phyloP scores from a whole-genome alignment of 129 eudicot species.

The Escallonia rubra region DNA sequence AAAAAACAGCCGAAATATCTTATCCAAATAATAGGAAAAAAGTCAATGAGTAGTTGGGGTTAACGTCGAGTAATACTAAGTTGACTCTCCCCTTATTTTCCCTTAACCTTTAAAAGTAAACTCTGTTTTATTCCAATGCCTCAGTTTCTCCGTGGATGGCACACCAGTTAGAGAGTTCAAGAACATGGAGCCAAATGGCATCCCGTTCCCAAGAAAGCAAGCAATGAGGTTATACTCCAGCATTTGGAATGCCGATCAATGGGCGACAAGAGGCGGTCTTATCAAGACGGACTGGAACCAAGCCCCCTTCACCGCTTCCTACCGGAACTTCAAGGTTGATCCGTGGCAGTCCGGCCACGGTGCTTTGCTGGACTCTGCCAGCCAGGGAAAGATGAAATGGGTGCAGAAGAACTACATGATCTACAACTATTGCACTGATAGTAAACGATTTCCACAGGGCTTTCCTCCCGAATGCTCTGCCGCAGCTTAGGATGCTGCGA shows the following conservation, averaged over 20 bases:
- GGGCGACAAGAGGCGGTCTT: slow-evolving; percentile 76
- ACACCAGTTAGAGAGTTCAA: slow-evolving; percentile 67
- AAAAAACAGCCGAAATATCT: too few species aligned
- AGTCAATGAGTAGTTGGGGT: too few species aligned
- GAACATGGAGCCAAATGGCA: slow-evolving; percentile 50
- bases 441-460: slow-evolving; percentile 49
- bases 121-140: neutral
- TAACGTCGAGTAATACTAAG: too few species aligned
- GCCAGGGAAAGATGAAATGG: slow-evolving; percentile 44
- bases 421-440: slow-evolving; percentile 57
- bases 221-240: slow-evolving; percentile 62
- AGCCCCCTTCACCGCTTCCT: slow-evolving; percentile 71
- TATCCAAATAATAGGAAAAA: too few species aligned
- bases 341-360: slow-evolving; percentile 36
- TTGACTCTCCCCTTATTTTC: neutral
- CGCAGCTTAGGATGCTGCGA: too few species aligned
- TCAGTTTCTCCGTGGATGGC: slow-evolving; percentile 64
- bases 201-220: slow-evolving; percentile 54
- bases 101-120: neutral
- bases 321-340: slow-evolving; percentile 44
- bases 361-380: slow-evolving; percentile 43
- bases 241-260: slow-evolving; percentile 75
- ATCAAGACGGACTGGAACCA: slow-evolving; percentile 61
- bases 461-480: slow-evolving; percentile 26
- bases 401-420: slow-evolving; percentile 58